A percentile compares a stretch with the other conserved stretches of the same genome.
phyloP scores from a whole-genome alignment of 352 stramenopile genomes.

The Globisporangium takayamanum region DNA sequence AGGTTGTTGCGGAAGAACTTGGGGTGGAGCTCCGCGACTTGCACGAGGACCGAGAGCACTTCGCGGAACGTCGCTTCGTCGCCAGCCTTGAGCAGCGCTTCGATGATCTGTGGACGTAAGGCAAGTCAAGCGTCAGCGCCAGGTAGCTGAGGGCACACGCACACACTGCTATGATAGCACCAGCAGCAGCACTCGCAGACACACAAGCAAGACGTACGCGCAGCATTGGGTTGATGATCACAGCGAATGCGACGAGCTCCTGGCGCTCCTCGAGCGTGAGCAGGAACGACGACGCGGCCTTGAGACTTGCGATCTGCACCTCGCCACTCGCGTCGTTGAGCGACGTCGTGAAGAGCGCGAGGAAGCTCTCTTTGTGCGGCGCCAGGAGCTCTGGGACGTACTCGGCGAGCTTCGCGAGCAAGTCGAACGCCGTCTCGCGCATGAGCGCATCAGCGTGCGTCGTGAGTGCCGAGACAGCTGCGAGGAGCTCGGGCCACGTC shows the following conservation, averaged over 20 bases:
- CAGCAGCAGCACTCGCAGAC: not conserved
- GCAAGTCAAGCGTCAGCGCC: conserved; percentile 1
- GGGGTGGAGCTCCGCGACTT: conserved; percentile 71
- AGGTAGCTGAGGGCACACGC: no score
- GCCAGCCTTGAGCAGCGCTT: conserved; percentile 42
- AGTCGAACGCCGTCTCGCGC: conserved; percentile 70
- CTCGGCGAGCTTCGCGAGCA: conserved; percentile 68
- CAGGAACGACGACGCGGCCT: conserved; percentile 65
- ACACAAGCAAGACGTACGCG: conserved; percentile 24
- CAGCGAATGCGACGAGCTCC: conserved; percentile 57
- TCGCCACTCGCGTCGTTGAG: conserved; percentile 57
- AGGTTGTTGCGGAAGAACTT: conserved; percentile 76
- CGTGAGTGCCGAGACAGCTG: conserved; percentile 51
- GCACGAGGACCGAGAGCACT: conserved; percentile 62
- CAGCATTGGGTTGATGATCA: conserved; percentile 69
- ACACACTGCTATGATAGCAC: not conserved
- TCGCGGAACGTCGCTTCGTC: conserved; percentile 71
- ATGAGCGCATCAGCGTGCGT: conserved; percentile 46
- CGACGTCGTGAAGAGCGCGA: conserved; percentile 68
- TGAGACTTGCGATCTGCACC: conserved; percentile 67
- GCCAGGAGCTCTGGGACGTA: conserved; percentile 60
- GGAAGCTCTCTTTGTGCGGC: conserved; percentile 75
- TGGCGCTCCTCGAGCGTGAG: conserved; percentile 67
- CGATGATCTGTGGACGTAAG: conserved; percentile 42
- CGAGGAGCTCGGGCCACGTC: conserved; percentile 68